phyloP scores from a whole-genome alignment of 192 early-diverging fungal genomes.

The Gaertneriomyces semiglobifer region DNA sequence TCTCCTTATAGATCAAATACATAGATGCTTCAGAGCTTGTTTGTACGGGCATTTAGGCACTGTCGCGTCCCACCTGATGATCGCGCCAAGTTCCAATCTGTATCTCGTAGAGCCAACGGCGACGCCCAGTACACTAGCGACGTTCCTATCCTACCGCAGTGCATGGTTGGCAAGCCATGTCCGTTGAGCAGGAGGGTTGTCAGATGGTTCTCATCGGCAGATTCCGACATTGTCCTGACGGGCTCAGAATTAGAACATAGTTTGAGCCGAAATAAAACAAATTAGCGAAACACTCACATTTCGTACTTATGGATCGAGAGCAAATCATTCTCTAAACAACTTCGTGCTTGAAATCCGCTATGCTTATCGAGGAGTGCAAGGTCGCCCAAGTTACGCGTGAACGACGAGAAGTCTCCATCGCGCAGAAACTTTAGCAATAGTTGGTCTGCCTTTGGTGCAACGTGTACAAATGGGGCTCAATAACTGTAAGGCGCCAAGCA shows the following conservation, averaged over 20 bases:
- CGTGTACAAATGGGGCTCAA: not conserved
- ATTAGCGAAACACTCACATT: constrained; percentile 1
- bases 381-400: constrained; percentile 6
- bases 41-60: not conserved
- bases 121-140: constrained; percentile 24
- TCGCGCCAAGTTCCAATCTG: constrained; percentile 8
- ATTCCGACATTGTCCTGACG: not conserved
- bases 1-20: not conserved
- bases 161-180: constrained; percentile 23
- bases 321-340: constrained; percentile 23
- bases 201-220: constrained; percentile 2
- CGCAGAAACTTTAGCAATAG: constrained; percentile 16
- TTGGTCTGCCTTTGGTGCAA: constrained; percentile 17
- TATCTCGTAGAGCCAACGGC: constrained; percentile 3
- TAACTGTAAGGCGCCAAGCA: not conserved
- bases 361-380: constrained; percentile 25
- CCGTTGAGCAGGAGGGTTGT: constrained; percentile 17
- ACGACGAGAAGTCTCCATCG: constrained; percentile 13
- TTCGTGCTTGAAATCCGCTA: constrained; percentile 15
- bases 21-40: too few species aligned
- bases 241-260: not conserved
- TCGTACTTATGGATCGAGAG: constrained; percentile 11
- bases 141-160: constrained; percentile 10
- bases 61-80: not conserved
- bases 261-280: not conserved